Conservation (phyloP, 2,329 filamentous ascomycete genomes). For the Torrubiellomyces zombiae region DNA sequence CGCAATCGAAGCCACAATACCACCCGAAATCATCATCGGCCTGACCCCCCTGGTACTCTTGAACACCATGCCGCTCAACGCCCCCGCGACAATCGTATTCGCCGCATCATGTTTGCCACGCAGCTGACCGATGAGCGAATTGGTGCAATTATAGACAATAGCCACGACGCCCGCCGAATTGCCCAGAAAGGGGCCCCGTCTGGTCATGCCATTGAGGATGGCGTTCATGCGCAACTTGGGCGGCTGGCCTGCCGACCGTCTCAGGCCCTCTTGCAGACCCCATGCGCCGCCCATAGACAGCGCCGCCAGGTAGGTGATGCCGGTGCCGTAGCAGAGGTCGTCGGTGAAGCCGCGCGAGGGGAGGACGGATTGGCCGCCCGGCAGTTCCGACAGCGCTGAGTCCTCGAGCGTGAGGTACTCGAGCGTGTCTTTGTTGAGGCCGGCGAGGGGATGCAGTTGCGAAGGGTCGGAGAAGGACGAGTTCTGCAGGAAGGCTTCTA, state of each 20-base stretch:
- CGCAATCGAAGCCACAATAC: conserved; percentile 72
- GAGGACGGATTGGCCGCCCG: conserved; percentile 71
- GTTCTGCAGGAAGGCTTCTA: conserved; percentile 69
- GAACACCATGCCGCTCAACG: conserved; percentile 81
- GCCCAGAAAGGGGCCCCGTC: conserved; percentile 84
- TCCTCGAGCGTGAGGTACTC: conserved; percentile 95
- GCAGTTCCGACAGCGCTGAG: conserved; percentile 68
- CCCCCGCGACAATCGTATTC: conserved; percentile 77
- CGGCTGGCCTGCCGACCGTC: conserved; percentile 57
- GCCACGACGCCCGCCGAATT: conserved; percentile 94
- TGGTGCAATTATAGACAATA: conserved; percentile 88
- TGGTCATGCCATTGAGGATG: conserved; percentile 83
- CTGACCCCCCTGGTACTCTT: conserved; percentile 83
- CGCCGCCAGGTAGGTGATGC: conserved; percentile 82
- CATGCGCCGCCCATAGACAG: conserved; percentile 75
- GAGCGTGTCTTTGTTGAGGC: conserved; percentile 79
- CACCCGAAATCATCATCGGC: conserved; percentile 89
- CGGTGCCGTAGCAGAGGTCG: conserved; percentile 94
- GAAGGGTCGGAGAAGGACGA: conserved; percentile 71
- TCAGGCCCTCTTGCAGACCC: conserved; percentile 81
- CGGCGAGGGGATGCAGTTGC: conserved; percentile 80
- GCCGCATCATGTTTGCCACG: conserved; percentile 77
- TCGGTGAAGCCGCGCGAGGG: conserved; percentile 96
- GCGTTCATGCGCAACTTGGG: conserved; percentile 89
- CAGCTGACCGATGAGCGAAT: conserved; percentile 63